Base-by-base conservation (phyloP, 2,329 filamentous ascomycete species). In the Calonectria naviculata region DNA sequence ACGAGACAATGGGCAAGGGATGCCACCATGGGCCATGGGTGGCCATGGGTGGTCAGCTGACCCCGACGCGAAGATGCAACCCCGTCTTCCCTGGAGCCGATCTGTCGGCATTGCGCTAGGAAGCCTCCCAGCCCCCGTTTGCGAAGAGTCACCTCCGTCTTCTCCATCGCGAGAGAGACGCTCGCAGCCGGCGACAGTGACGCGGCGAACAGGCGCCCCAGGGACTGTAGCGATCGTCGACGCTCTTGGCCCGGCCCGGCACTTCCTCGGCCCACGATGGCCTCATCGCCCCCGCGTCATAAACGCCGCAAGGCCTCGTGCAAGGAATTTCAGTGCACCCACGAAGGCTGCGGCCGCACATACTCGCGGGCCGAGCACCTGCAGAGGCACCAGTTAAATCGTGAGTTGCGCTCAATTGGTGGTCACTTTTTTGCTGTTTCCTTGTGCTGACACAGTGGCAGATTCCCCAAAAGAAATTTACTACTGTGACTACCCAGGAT, bases 401-500 rank as follows among this genome's bases (percentile, higher is more conserved):
- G 77, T 79, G 9, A 67, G 77, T 68, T 34, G 41, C 56, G 19
- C 21, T 31, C 10, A 19, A 13, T 58, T 41, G 42, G 29, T 17
- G 36, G 4, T 15, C 5, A 36, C 10, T 41, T 21, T 54, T 36
- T 26, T 42, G 19, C 54, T 31, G 47, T 41, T 36, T 28, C n/a
- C 19, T 56, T 12, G 8, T 42, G 63, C 75, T 78, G 62, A 78
- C 75, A 44, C 46, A 58, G 26, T 10, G 41, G n/a, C 19, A 79
- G 77, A 79, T 65, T 79, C 77, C 38, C 77, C 77, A 41, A 79
- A 79, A 68, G 77, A 79, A 67, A 79, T 79, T n/a, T 79, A 79
- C 62, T 77, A 79, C 31, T 79, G 77, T 38, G 76, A 79, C 42
- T 79, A 79, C 31, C 77, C 77, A 24, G 77, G 78, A 15, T 79